phyloP scores from a whole-genome alignment of 1,284 basidiomycete genomes.

The Anthracocystis walkeri region DNA sequence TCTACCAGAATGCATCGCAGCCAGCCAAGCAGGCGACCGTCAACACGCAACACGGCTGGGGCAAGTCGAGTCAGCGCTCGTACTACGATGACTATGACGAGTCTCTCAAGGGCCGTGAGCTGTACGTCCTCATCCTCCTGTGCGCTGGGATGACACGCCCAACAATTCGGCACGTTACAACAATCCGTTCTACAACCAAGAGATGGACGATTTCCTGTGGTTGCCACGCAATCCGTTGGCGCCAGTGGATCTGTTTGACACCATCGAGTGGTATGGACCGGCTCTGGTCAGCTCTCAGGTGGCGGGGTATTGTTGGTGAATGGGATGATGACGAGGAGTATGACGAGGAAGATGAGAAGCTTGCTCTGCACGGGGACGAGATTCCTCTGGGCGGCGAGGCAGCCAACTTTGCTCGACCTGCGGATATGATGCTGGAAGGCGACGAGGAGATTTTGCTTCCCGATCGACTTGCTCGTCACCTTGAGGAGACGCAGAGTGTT shows the following conservation, averaged over 20 bases:
- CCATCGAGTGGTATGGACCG: constrained; percentile 74
- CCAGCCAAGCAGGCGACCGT: constrained; percentile 8
- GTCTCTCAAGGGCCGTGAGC: constrained; percentile 37
- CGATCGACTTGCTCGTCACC: constrained; percentile 50
- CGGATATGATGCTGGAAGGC: constrained; percentile 37
- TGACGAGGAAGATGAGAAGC: constrained; percentile 41
- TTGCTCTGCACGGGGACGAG: constrained; percentile 28
- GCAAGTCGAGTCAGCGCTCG: constrained; percentile 21
- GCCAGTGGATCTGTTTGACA: constrained; percentile 84
- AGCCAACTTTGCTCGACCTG: constrained; percentile 15
- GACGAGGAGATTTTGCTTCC: constrained; percentile 59
- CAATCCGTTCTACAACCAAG: constrained; percentile 83
- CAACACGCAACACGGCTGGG: constrained; percentile 1
- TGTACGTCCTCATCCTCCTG: constrained; percentile 77
- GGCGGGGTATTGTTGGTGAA: constrained; percentile 62
- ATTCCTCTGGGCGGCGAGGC: constrained; percentile 50
- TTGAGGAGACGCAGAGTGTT: constrained; percentile 55
- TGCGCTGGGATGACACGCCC: constrained; percentile 81
- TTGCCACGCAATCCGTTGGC: constrained; percentile 83
- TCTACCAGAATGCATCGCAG: constrained; percentile 8
- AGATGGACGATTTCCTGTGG: constrained; percentile 81
- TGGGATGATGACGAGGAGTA: constrained; percentile 58
- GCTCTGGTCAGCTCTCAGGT: constrained; percentile 64
- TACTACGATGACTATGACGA: constrained; percentile 40
- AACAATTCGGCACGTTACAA: constrained; percentile 76